A percentile compares a stretch with the other conserved stretches of the same genome.
Evolutionary conservation across 1,139 yeast genomes (phyloP).

Genomic region (Diutina sp.): DNA sequence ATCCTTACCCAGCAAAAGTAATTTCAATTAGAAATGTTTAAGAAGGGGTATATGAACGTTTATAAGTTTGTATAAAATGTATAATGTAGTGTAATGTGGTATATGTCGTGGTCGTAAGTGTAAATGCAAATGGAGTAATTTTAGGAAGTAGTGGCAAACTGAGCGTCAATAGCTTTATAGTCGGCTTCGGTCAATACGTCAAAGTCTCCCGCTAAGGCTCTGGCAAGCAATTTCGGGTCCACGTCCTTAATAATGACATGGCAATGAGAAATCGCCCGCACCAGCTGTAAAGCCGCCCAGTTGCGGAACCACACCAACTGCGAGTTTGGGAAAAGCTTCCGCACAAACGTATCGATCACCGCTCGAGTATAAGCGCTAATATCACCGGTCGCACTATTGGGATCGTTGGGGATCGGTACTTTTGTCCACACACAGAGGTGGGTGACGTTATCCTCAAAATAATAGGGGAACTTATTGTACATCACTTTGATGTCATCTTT

Average conservation of each 20-base stretch:
- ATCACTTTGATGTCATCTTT: constrained; percentile 15
- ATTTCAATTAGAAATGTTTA: no score
- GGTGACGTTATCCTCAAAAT: constrained; percentile 19
- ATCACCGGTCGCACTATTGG: constrained; percentile 30
- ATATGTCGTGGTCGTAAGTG: background rate
- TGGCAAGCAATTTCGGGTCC: background rate
- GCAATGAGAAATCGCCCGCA: background rate
- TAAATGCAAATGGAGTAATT: background rate
- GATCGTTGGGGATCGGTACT: constrained; percentile 6
- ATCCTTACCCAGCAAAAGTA: no score
- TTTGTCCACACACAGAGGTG: constrained; percentile 36
- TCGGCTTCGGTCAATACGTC: background rate
- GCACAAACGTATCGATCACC: background rate
- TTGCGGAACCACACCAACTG: constrained; percentile 2
- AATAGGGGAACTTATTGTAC: constrained; percentile 31
- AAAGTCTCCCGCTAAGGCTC: background rate
- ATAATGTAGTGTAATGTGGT: no score
- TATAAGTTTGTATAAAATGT: no score
- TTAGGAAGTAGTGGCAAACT: background rate
- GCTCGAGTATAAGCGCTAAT: background rate
- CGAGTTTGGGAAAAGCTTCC: background rate
- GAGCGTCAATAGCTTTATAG: background rate
- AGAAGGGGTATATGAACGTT: no score
- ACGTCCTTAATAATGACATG: background rate
- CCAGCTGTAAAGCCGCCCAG: background rate